Percentiles rank a stretch among this genome's conserved stretches.
phyloP scores from a whole-genome alignment of 306 rosid species.

The Gynostemma pentaphyllum region DNA sequence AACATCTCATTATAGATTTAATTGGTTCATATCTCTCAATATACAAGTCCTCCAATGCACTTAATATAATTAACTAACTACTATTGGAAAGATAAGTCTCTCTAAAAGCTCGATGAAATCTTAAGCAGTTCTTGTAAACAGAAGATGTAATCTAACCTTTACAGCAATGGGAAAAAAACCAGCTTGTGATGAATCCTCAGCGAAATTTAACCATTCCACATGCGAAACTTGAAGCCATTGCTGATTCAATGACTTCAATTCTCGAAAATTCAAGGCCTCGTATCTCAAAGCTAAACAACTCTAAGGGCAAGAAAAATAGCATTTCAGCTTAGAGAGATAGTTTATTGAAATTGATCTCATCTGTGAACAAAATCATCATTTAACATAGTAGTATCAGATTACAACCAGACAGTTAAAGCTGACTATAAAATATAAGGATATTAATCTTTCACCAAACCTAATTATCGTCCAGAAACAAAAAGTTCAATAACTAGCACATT shows the following conservation, averaged over 20 bases:
- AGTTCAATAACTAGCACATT: too few relatives aligned
- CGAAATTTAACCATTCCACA: slow-evolving; percentile 57
- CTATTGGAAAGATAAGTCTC: background rate
- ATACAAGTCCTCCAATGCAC: background rate
- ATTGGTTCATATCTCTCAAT: background rate
- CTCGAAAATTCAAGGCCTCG: slow-evolving; percentile 66
- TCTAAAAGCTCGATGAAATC: background rate
- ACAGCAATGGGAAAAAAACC: slow-evolving; percentile 52
- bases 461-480: background rate
- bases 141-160: slow-evolving; percentile 22
- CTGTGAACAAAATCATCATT: background rate
- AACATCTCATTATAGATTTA: background rate
- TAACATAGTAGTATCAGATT: background rate
- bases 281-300: slow-evolving; percentile 87
- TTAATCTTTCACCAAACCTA: background rate
- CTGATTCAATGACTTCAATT: slow-evolving; percentile 32
- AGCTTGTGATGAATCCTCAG: slow-evolving; percentile 36
- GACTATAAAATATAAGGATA: background rate
- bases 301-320: slow-evolving; percentile 20
- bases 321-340: background rate
- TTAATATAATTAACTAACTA: background rate
- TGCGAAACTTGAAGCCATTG: slow-evolving; percentile 47
- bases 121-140: background rate
- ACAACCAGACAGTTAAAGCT: background rate
- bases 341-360: background rate